Conservation (phyloP, 192 early-diverging fungal genomes). For the Coemansia sp. region DNA sequence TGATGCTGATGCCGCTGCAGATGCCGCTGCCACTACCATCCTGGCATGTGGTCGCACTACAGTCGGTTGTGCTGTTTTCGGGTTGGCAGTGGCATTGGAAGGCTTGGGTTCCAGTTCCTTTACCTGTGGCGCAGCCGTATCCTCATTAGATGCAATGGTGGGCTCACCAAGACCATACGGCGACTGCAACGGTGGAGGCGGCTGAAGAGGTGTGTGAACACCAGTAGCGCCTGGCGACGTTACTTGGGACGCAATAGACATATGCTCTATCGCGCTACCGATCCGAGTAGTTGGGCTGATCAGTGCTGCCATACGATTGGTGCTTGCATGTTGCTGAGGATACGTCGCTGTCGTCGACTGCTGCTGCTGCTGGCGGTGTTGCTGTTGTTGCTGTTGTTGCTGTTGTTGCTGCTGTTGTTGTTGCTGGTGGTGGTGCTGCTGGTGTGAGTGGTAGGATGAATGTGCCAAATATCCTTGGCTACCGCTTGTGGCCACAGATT, state of each 20-base stretch:
- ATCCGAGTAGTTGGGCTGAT: background rate
- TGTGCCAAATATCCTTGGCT: no score
- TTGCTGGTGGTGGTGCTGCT: background rate
- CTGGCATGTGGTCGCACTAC: no score
- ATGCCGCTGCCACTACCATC: background rate
- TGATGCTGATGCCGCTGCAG: background rate
- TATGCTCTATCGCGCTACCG: constrained; percentile 9
- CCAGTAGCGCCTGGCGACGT: background rate
- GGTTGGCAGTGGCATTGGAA: no score
- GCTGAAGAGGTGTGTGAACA: background rate
- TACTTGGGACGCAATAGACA: background rate
- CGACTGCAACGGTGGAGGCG: background rate
- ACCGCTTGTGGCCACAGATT: no score
- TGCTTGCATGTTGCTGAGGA: background rate
- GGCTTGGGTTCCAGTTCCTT: no score
- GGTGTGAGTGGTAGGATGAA: background rate
- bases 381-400: background rate
- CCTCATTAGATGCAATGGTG: no score
- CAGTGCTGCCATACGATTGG: background rate
- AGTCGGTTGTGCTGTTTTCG: no score
- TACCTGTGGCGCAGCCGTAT: no score
- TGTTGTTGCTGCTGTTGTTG: constrained; percentile 10
- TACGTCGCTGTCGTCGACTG: background rate
- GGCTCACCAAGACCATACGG: no score
- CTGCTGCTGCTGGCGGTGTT: constrained; percentile 17